Evolutionary conservation across 306 rosid genomes (phyloP), one percentile per base, ranked within the genome.

Genomic region (Prunus campanulata): DNA sequence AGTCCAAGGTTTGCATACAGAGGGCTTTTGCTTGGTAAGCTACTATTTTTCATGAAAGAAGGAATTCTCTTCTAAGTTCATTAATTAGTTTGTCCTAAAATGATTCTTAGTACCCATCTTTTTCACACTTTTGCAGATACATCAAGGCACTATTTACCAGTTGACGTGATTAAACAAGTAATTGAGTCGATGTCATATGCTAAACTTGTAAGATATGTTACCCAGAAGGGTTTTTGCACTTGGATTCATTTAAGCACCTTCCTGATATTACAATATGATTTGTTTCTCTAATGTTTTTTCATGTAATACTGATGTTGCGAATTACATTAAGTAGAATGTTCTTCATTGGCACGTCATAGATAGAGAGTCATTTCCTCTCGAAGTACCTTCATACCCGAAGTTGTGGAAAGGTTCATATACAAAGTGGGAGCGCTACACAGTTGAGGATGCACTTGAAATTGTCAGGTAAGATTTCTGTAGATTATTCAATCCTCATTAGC

Each of bases 281-380:
- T 64, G 68, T 52, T 74, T 57, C 14, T 44, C 69, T 19, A 27
- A 39, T 79, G 70, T 48, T 74, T 77, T 78, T 55, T 14, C 78
- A 77, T 81, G 83, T 79, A 47, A 83, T 82, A 86, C 85, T 83
- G 84, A 86, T 83, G 47, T 76, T 69, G 71, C 66, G 81, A 81
- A 55, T 78, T 84, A 63, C 77, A 81, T 86, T 79, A 68, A 32
- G 71, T 80, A 95, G 99, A 95, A 95, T 88, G 97, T 95, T 71
- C 91, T 95, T 32, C 99, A 95, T 78, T 95, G 99, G 99, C 97
- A 95, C 88, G 84, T 91, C 83, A 87, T 95, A 85, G 99, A 95
- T 29, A 90, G 83, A 80, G 62, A 95, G 79, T 88, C 99, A 27
- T 95, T 95, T 90, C 97, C 99, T 65, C 83, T 95, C 2, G 99